Evolutionary conservation across 73 alveolate species (phyloP).

Genomic region (Blepharisma stoltei): DNA sequence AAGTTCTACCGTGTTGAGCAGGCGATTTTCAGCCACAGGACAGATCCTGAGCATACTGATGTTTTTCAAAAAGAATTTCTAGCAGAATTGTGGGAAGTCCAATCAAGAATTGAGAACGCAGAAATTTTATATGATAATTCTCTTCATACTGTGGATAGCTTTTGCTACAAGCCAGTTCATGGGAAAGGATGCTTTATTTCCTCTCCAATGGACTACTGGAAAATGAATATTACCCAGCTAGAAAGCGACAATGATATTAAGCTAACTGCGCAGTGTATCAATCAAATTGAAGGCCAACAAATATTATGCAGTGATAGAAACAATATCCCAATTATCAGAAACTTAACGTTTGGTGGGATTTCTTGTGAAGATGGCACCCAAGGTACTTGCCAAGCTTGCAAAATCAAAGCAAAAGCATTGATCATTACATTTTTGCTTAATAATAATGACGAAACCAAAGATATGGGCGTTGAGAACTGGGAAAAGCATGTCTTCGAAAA

Average conservation of each 20-base stretch:
- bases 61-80: conserved; percentile 75
- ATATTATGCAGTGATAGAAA: conserved; percentile 83
- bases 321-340: conserved; percentile 83
- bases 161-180: conserved; percentile 89
- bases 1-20: conserved; percentile 84
- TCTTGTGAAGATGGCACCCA: conserved; percentile 60
- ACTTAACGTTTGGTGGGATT: conserved; percentile 86
- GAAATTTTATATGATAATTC: conserved; percentile 45
- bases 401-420: conserved; percentile 77
- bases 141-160: conserved; percentile 66
- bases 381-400: conserved; percentile 79
- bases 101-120: conserved; percentile 63
- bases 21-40: conserved; percentile 61
- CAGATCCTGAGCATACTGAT: conserved; percentile 48
- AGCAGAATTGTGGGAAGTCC: conserved; percentile 65
- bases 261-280: conserved; percentile 81
- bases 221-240: conserved; percentile 65
- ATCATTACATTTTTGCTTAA: conserved; percentile 76
- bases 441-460: conserved; percentile 65
- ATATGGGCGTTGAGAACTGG: conserved; percentile 77
- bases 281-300: conserved; percentile 63
- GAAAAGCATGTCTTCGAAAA: conserved; percentile 78
- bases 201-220: conserved; percentile 92
- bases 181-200: conserved; percentile 91
- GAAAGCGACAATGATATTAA: conserved; percentile 69